Percentiles rank a stretch among this genome's conserved stretches.
These are phyloP conservation scores for Lolium multiflorum DNA, from an alignment of 176 grass and related monocot species.

Conservation along the genomic window DNA sequence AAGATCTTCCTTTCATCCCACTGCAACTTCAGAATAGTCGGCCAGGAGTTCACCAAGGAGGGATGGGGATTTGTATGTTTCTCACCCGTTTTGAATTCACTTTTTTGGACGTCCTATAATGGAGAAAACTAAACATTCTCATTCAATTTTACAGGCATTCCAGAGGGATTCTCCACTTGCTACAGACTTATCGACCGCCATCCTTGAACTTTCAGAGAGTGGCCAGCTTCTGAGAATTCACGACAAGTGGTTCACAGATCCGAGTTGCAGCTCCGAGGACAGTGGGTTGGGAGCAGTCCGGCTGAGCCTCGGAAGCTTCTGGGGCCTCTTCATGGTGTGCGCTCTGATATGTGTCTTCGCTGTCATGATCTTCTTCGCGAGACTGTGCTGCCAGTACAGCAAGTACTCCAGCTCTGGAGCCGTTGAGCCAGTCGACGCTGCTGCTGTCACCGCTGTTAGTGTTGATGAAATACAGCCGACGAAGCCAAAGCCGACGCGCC, in stretches of 20 bases:
- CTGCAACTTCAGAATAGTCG: too few relatives aligned
- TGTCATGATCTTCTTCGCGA: slow-evolving; percentile 57
- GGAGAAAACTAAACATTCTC: not conserved
- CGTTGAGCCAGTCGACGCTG: slow-evolving; percentile 16
- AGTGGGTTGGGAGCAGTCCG: slow-evolving; percentile 47
- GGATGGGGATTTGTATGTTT: too few relatives aligned
- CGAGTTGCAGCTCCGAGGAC: slow-evolving; percentile 56
- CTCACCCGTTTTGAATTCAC: not conserved
- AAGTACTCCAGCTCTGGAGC: slow-evolving; percentile 42
- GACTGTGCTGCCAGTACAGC: slow-evolving; percentile 56
- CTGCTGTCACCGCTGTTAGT: not conserved
- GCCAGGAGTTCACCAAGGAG: too few relatives aligned
- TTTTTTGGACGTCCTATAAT: too few relatives aligned
- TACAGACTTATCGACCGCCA: too few relatives aligned
- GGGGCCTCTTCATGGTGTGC: slow-evolving; percentile 77
- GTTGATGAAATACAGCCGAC: not conserved
- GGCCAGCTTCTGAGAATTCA: slow-evolving; percentile 84
- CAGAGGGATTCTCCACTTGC: too few relatives aligned
- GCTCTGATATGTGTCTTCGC: slow-evolving; percentile 58
- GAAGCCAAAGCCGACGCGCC: slow-evolving; percentile 23
- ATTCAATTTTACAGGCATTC: not conserved
- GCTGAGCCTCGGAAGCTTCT: slow-evolving; percentile 72
- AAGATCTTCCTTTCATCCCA: too few relatives aligned
- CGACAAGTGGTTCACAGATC: slow-evolving; percentile 60
- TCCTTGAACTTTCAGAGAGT: slow-evolving; percentile 68